Evolutionary conservation across 2,329 filamentous ascomycete genomes (phyloP).

Genomic region (Coniochaeta hoffmannii): DNA sequence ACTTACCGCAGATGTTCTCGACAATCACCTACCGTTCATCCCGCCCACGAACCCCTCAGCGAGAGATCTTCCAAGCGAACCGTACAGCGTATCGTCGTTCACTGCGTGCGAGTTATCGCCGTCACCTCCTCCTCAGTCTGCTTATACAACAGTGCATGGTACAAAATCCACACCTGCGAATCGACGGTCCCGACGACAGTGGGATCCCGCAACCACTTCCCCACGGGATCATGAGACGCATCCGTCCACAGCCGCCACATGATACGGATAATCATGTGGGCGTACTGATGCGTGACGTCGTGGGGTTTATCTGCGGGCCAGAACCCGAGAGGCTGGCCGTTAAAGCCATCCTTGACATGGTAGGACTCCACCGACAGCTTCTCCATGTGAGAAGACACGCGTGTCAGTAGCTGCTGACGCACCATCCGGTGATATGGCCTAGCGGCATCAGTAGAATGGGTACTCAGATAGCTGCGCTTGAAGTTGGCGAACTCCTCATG

Average conservation of each 20-base stretch:
- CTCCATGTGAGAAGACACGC: background rate
- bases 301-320: background rate
- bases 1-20: too few species aligned
- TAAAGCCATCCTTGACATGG: background rate
- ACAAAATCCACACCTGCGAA: background rate
- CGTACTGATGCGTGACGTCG: background rate
- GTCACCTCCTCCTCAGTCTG: background rate
- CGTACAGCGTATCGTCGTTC: too few species aligned
- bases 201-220: background rate
- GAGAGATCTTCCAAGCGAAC: background rate
- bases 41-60: too few species aligned
- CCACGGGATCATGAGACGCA: background rate
- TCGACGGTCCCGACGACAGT: background rate
- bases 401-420: background rate
- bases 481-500: too few species aligned
- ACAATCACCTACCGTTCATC: too few species aligned
- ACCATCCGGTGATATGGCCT: background rate
- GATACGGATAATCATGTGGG: background rate
- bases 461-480: too few species aligned
- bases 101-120: too few species aligned
- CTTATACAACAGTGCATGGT: background rate
- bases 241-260: background rate
- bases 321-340: background rate
- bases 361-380: background rate
- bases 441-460: too few species aligned